A percentile compares a stretch with the other conserved stretches of the same genome.
Evolutionary conservation across 805 yeast genomes (phyloP).

Genomic region (Sungouiella thailandica): DNA sequence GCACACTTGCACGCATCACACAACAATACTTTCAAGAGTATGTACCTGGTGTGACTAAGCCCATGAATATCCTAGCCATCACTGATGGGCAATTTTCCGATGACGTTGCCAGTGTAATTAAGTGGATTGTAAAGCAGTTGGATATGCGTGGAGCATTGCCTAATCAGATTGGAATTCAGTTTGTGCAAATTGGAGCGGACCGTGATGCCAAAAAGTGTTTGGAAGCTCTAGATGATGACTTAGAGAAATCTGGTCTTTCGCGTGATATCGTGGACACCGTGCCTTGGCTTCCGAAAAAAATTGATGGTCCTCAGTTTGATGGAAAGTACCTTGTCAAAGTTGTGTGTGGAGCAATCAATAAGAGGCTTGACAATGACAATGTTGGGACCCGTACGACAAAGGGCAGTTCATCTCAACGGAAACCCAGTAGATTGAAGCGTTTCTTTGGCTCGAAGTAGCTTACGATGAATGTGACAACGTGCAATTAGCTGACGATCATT

Average conservation of each 20-base stretch:
- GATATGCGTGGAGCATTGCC: constrained; percentile 8
- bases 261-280: constrained; percentile 14
- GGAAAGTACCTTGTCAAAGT: constrained; percentile 12
- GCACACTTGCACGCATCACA: constrained; percentile 7
- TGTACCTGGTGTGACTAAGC: constrained; percentile 9
- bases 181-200: constrained; percentile 14
- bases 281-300: constrained; percentile 8
- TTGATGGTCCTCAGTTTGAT: constrained; percentile 10
- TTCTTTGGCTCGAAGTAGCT: background rate
- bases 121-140: constrained; percentile 12
- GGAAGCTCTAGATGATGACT: constrained; percentile 9
- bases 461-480: background rate
- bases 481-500: too few relatives aligned
- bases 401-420: background rate
- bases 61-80: constrained; percentile 12
- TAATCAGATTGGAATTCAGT: constrained; percentile 12
- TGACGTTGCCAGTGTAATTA: constrained; percentile 10
- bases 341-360: constrained; percentile 13
- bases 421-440: background rate
- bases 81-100: constrained; percentile 14
- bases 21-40: constrained; percentile 8
- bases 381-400: constrained; percentile 2
- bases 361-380: constrained; percentile 7
- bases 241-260: background rate
- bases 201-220: constrained; percentile 7